Base-by-base conservation (phyloP, 495 filamentous ascomycete genomes). In the Penicillium bovifimosum region DNA sequence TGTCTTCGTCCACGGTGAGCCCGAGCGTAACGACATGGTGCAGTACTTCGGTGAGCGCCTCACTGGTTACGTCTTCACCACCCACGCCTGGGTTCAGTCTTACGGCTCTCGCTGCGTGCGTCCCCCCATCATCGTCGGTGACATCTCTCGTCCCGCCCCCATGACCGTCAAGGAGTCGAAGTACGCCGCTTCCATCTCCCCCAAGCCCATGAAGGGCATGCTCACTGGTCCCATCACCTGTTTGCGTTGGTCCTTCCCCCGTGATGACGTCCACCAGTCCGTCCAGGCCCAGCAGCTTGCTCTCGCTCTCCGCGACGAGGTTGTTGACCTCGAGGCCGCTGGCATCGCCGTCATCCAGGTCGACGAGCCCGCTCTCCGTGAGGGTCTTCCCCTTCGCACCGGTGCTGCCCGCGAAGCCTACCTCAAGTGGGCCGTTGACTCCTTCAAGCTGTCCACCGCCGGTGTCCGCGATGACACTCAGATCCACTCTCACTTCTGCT, bases 161-260 rank as follows among this genome's bases (percentile, higher is more conserved):
- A 98, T 98, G 95, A 96, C 95, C 56, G 93, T 98, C 74, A 98
- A 97, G 85, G 93, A 98, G 82, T 96, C 90, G 69, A 93, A 97
- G 80, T 98, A 95, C 72, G 93, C 93, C 58, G 90, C 87, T 50
- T 91, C 88, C 35, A 83, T 96, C 76, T 90, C 92, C 69, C 91
- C 87, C 78, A 96, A 96, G 82, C 91, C 93, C 71, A 97, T 93
- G 89, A 98, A 98, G 87, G 93, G 93, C 72, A 98, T 98, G 93
- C 86, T 98, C 69, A 98, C 93, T 73, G 93, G 93, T 43, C 93
- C 93, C 54, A 93, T 98, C 76, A 98, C 93, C 68, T 97, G 93
- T 73, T 78, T 98, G 61, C 86, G 93, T 63, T 98, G 93, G 93
- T 98, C 93, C 44, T 98, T 96, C 88, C 93, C 93, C 66, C 93